Base-by-base conservation (phyloP, 2,329 filamentous ascomycete species). In the Paecilomyces sp. region DNA sequence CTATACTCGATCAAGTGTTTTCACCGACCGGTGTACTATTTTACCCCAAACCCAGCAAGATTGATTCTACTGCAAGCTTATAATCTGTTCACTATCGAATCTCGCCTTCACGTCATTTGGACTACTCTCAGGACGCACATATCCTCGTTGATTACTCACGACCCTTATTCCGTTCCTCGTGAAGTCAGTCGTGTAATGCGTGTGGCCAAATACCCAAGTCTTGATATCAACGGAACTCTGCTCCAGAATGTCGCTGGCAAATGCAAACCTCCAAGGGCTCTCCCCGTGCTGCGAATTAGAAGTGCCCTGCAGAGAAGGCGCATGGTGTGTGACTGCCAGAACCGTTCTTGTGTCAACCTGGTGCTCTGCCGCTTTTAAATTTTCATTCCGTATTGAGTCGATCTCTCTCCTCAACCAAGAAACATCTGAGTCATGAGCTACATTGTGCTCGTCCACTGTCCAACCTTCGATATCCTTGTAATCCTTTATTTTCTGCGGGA, bases 271-370 rank as follows among this genome's bases (percentile, higher is more conserved):
- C 74, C 77, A 80, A 0, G 78, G 76, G n/a, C 75, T 80, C 22
- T 71, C 69, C 3, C 70, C 64, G 58, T 85, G 71, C 61, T 78
- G 73, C 0, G 82, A 82, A 2, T 74, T 71, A 1, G 81, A 78
- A 0, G 80, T 78, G 15, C 77, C 77, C 47, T 75, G 61, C 0
- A 80, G 60, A 28, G 74, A 79, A 1, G 83, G 83, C 2, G 82
- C 81, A 63, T 85, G 82, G 57, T 85, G 81, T 0, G 82, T 53
- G 0, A 78, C 76, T 0, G 85, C 75, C 0, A 85, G 58, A 3
- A 84, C 61, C 3, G 24, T 22, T 50, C 55, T 11, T 25, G 31
- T n/a, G 18, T 57, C 25, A 28, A 60, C 18, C 41, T 47, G 41
- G 9, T 9, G 8, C 18, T 2, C 41, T 47, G 18, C 41, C 3